A percentile compares a stretch with the other conserved stretches of the same genome.
These are phyloP conservation scores for Dendrobium nobile DNA, from an alignment of 106 monocot genomes.

Conservation along the genomic window DNA sequence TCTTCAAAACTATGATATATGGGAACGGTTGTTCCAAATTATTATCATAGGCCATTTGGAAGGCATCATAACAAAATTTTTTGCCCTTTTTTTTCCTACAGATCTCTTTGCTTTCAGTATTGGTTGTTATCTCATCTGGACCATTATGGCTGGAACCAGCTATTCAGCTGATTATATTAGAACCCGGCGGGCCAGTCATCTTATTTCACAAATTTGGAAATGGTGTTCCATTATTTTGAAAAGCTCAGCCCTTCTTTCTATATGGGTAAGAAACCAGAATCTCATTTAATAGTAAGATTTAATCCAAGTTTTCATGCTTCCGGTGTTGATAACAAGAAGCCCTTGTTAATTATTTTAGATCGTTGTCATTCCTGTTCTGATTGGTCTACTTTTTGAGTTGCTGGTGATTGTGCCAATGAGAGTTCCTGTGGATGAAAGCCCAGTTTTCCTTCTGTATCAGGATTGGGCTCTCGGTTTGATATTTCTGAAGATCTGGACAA, in stretches of 20 bases:
- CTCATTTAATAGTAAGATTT: neutral
- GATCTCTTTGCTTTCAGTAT: conserved; percentile 97
- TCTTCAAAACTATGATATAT: neutral
- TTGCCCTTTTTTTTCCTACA: conserved; percentile 14
- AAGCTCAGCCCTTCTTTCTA: conserved; percentile 74
- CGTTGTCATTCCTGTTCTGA: conserved; percentile 88
- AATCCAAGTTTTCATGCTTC: neutral
- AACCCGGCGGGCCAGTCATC: conserved; percentile 36
- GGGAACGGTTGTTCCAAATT: neutral
- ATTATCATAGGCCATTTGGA: neutral
- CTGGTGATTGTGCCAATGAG: conserved; percentile 93
- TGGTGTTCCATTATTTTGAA: conserved; percentile 85
- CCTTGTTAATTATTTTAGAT: conserved; percentile 38
- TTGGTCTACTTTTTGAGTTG: conserved; percentile 92
- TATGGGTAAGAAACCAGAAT: conserved; percentile 60
- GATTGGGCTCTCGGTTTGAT: conserved; percentile 97
- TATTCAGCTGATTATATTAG: conserved; percentile 66
- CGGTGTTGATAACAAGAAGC: neutral
- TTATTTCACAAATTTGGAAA: conserved; percentile 62
- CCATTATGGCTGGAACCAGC: conserved; percentile 54
- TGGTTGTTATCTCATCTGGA: conserved; percentile 87
- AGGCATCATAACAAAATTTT: neutral
- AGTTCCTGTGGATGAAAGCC: conserved; percentile 94
- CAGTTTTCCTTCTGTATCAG: conserved; percentile 93
- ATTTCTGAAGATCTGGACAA: conserved; percentile 95